Evolutionary conservation across 108 stramenopile genomes (phyloP).

Genomic region (Poteriospumella lacustris): DNA sequence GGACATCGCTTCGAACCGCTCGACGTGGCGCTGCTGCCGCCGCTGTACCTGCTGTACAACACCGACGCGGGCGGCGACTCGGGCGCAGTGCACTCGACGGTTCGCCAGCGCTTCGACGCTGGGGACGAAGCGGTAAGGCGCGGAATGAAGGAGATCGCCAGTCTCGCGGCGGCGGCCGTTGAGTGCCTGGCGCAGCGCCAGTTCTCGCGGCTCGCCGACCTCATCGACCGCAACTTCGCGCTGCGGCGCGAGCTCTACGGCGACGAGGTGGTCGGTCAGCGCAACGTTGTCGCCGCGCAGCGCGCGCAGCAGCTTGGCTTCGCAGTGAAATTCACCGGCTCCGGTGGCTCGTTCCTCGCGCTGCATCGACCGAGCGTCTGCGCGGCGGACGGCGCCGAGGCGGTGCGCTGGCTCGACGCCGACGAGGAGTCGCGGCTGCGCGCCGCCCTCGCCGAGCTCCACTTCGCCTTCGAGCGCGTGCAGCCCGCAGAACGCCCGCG

Average conservation of each 20-base stretch:
- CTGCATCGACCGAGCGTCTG: neutral
- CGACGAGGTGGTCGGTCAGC: slow-evolving; percentile 33
- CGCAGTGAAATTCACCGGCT: slow-evolving; percentile 40
- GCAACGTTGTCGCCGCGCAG: slow-evolving; percentile 31
- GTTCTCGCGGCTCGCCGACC: neutral
- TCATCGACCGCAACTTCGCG: slow-evolving; percentile 36
- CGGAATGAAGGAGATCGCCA: slow-evolving; percentile 28
- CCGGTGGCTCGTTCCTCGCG: slow-evolving; percentile 35
- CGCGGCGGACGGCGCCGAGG: neutral
- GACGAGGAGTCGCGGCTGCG: neutral
- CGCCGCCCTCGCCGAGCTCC: neutral
- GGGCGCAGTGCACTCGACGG: slow-evolving; percentile 34
- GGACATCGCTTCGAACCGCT: slow-evolving; percentile 32
- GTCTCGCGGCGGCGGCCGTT: neutral
- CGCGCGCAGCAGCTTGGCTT: slow-evolving; percentile 18
- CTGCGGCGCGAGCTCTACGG: slow-evolving; percentile 33
- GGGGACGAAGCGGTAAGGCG: slow-evolving; percentile 24
- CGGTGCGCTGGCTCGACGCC: slow-evolving; percentile 4
- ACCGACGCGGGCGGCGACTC: slow-evolving; percentile 32
- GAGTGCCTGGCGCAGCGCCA: neutral
- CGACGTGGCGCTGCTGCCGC: neutral
- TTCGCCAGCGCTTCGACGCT: slow-evolving; percentile 31
- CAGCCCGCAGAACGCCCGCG: neutral
- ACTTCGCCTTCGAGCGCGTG: neutral
- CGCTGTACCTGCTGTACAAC: slow-evolving; percentile 33